These are phyloP conservation scores for Lactarius vividus DNA, from an alignment of 768 basidiomycete genomes.

Conservation along the genomic window DNA sequence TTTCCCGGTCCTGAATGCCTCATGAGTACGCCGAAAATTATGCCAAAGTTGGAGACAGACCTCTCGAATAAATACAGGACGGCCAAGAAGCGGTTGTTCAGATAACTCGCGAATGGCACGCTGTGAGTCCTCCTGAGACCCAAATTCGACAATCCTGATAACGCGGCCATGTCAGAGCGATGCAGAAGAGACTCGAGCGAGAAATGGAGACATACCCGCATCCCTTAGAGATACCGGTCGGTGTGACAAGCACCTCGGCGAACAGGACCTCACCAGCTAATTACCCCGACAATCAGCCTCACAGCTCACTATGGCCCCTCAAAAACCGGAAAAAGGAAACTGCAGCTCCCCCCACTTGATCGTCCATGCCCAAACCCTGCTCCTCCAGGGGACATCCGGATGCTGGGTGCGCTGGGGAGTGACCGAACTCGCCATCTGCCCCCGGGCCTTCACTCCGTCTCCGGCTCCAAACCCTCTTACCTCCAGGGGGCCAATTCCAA, in stretches of 20 bases:
- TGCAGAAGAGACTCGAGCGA: neutral
- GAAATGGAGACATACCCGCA: constrained; percentile 77
- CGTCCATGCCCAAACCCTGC: constrained; percentile 6
- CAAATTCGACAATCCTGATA: constrained; percentile 90
- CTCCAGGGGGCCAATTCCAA: constrained; percentile 11
- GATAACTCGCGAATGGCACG: constrained; percentile 87
- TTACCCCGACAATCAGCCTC: constrained; percentile 86
- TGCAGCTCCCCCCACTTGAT: constrained; percentile 16
- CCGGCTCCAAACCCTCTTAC: constrained; percentile 9
- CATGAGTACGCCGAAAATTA: constrained; percentile 7
- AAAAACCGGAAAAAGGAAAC: constrained; percentile 38
- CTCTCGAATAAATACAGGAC: constrained; percentile 96
- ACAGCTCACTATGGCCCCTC: constrained; percentile 54
- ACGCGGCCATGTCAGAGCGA: constrained; percentile 24
- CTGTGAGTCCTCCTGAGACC: constrained; percentile 84
- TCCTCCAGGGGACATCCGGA: neutral
- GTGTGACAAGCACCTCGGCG: constrained; percentile 97
- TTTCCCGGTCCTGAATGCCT: constrained; percentile 81
- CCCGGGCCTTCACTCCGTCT: neutral
- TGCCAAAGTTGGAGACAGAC: constrained; percentile 42
- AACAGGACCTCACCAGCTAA: constrained; percentile 99
- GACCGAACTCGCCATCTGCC: constrained; percentile 15
- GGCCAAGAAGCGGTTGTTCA: constrained; percentile 85
- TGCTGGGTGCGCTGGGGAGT: constrained; percentile 3
- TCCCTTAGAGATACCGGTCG: constrained; percentile 95